Conservation (phyloP, 495 filamentous ascomycete species). For the Daldinia grandis region DNA sequence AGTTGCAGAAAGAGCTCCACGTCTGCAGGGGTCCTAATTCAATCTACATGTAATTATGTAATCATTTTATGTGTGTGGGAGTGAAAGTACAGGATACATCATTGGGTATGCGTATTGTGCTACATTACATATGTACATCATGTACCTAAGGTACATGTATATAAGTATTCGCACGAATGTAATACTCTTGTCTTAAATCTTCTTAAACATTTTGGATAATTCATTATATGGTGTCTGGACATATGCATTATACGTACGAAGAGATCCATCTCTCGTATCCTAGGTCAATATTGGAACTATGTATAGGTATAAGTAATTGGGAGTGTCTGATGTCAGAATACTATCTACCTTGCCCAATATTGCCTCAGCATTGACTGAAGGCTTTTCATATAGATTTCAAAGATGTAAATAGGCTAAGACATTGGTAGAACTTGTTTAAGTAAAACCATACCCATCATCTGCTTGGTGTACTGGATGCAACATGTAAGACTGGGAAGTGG, state of each 20-base stretch:
- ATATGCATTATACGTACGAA: not conserved
- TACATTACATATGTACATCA: not conserved
- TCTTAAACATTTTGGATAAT: not conserved
- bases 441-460: not conserved
- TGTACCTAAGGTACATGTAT: not conserved
- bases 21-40: constrained; percentile 21
- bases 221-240: not conserved
- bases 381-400: not conserved
- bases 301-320: not conserved
- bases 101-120: not conserved
- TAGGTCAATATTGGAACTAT: not conserved
- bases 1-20: constrained; percentile 28
- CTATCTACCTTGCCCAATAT: not conserved
- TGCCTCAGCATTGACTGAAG: not conserved
- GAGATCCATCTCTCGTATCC: not conserved
- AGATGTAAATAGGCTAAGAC: not conserved
- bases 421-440: not conserved
- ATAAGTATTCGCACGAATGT: not conserved
- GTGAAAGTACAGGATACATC: not conserved
- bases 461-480: not conserved
- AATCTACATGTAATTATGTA: constrained; percentile 6
- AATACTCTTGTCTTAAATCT: not conserved
- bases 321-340: not conserved
- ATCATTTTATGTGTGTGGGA: not conserved
- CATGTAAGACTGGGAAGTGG: not conserved